These are phyloP conservation scores for Asterochloris sp. DNA, from an alignment of 139 green algal species.

Conservation along the genomic window DNA sequence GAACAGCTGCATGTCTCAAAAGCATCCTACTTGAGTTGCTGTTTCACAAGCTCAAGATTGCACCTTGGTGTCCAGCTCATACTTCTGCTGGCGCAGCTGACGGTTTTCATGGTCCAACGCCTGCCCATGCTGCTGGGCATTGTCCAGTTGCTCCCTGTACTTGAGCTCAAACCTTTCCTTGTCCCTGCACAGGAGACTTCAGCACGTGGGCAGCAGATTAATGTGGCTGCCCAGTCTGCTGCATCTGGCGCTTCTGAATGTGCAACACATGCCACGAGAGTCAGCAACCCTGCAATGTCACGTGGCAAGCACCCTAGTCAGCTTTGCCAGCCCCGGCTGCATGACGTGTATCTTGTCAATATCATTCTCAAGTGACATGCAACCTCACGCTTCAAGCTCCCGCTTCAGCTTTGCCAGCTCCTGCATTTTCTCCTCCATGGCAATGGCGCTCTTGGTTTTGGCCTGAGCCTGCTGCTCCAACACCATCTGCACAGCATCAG, in stretches of 20 bases:
- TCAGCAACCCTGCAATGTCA: too few species aligned
- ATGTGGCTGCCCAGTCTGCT: too few species aligned
- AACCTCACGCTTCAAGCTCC: slow-evolving; percentile 41
- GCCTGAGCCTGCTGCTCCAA: slow-evolving; percentile 52
- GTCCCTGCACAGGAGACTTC: slow-evolving; percentile 20
- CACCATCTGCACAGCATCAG: slow-evolving; percentile 16
- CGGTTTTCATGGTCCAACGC: slow-evolving; percentile 61
- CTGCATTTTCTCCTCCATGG: slow-evolving; percentile 38
- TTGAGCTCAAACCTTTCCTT: slow-evolving; percentile 13
- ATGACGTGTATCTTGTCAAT: too few species aligned
- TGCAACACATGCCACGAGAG: too few species aligned
- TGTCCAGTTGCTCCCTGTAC: slow-evolving; percentile 27
- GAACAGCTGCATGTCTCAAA: background rate
- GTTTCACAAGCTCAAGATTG: background rate
- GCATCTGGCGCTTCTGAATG: too few species aligned
- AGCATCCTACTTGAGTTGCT: background rate
- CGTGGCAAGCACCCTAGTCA: too few species aligned
- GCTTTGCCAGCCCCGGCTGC: too few species aligned
- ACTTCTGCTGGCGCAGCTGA: slow-evolving; percentile 72
- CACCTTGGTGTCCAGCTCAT: slow-evolving; percentile 69
- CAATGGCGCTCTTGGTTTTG: slow-evolving; percentile 44
- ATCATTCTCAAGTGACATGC: too few species aligned
- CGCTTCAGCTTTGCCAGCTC: slow-evolving; percentile 40
- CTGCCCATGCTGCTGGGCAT: background rate
- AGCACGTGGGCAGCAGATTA: too few species aligned